These are phyloP conservation scores for Centrapalus pauciflorus DNA, from an alignment of 129 eudicot genomes.

Conservation along the genomic window DNA sequence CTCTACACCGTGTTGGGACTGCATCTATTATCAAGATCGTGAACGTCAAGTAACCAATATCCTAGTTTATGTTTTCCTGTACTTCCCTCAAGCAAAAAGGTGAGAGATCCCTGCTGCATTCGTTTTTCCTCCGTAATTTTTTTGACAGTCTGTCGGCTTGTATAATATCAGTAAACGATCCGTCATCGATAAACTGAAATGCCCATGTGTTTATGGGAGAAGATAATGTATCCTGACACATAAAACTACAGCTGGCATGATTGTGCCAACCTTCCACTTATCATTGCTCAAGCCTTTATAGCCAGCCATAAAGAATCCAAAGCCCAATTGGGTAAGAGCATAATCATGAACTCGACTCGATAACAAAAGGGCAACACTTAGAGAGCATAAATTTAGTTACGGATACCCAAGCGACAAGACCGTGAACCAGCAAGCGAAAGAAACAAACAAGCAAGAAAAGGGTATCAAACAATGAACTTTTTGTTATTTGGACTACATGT, in stretches of 20 bases:
- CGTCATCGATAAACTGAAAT: constrained; percentile 18
- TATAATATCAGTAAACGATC: constrained; percentile 19
- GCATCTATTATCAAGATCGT: constrained; percentile 45
- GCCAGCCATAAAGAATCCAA: no score
- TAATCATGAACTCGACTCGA: no score
- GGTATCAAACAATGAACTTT: neutral
- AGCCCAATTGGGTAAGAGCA: no score
- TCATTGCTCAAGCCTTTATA: neutral
- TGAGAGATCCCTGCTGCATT: neutral
- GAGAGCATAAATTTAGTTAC: no score
- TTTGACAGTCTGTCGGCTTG: constrained; percentile 18
- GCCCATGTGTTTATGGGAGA: constrained; percentile 12
- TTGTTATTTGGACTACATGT: neutral
- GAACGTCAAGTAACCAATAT: constrained; percentile 30
- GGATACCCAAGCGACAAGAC: no score
- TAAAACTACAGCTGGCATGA: constrained; percentile 22
- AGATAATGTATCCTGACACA: constrained; percentile 8
- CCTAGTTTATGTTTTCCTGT: neutral
- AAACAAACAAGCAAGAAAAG: no score
- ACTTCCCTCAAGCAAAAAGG: neutral
- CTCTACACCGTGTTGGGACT: constrained; percentile 43
- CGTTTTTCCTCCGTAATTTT: constrained; percentile 19
- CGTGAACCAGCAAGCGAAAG: no score
- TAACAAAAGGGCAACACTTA: no score
- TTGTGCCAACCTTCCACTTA: neutral